Base-by-base conservation (phyloP, 2,329 filamentous ascomycete species). In the Colletotrichum sp. region DNA sequence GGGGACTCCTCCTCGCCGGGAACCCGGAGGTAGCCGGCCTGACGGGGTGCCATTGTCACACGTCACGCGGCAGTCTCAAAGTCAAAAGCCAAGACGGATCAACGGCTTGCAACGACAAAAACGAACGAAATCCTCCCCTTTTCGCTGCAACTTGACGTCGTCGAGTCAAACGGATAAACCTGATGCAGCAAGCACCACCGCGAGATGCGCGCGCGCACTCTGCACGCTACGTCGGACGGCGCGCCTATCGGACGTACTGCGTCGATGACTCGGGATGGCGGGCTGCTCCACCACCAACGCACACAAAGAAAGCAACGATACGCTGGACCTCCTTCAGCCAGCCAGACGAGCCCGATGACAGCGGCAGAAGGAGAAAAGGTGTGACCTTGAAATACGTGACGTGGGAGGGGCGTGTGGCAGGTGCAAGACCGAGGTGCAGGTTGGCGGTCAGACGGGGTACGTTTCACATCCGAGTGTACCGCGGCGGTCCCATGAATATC, bases 1-100 rank as follows among this genome's bases (percentile, higher is more conserved):
- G 34, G 32, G 48, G 32, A 59, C 43, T 65, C 64, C 43, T 76
- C 70, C 34, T 75, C 73, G 26, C 74, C 74, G 32, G 74, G 74
- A 18, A 76, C 74, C 39, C 70, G 74, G 48, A 76, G 74, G 48
- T 76, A 76, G 24, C 74, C 73, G 48, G 69, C 70, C 64, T 76
- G 70, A 59, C 59, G 70, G 9, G 74, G 43, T 21, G 70, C 71
- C 74, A 76, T 76, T 26, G 8, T 73, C 48, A 34, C 52, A 16
- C 52, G 21, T 21, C 24, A 16, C 6, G 30, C 30, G 48, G 43
- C n/a, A 21, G 43, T 21, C 43, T 52, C 43, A 52, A 7, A 52
- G 43, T 52, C n/a, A 21, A 59, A 60, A 34, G 52, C 65, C 66
- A 43, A 68, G 66, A n/a, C 52, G 52, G 66, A 34, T 68, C 21